Evolutionary conservation across 192 early-diverging fungal genomes (phyloP).

Genomic region (Umbelopsis sp.): DNA sequence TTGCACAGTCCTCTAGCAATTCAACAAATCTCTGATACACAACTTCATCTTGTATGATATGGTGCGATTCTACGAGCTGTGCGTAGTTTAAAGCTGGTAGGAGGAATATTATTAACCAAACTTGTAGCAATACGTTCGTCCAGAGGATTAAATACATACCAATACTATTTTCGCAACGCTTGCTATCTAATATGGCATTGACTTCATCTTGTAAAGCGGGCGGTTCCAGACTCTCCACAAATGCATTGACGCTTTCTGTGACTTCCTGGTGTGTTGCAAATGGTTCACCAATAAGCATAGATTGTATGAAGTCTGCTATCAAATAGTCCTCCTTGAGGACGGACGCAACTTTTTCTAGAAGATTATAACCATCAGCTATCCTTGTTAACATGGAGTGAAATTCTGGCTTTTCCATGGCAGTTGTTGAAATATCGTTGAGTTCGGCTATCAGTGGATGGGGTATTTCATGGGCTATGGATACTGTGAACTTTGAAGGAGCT

Average conservation of each 20-base stretch:
- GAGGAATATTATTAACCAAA: not conserved
- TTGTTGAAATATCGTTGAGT: not conserved
- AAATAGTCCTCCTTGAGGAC: not conserved
- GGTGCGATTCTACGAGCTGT: not conserved
- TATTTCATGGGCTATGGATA: conserved; percentile 17
- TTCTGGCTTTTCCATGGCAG: not conserved
- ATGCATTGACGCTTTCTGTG: not conserved
- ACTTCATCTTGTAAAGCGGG: not conserved
- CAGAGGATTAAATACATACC: not conserved
- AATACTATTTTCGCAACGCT: not conserved
- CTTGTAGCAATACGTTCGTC: not conserved
- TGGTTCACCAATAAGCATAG: conserved; percentile 9
- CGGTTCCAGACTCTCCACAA: not conserved
- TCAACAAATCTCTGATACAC: conserved; percentile 14
- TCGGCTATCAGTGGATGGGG: conserved; percentile 16
- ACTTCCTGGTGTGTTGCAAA: conserved; percentile 12
- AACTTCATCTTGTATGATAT: conserved; percentile 5
- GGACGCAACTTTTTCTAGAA: conserved; percentile 6
- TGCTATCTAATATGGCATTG: not conserved
- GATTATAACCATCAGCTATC: conserved; percentile 16
- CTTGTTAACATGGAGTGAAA: conserved; percentile 15
- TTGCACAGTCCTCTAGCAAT: conserved; percentile 4
- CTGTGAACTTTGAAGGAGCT: conserved; percentile 2
- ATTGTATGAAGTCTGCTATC: conserved; percentile 14
- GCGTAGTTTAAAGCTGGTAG: not conserved